Evolutionary conservation across 345 rosid genomes (phyloP).

Genomic region (Gynandropsis gynandra): DNA sequence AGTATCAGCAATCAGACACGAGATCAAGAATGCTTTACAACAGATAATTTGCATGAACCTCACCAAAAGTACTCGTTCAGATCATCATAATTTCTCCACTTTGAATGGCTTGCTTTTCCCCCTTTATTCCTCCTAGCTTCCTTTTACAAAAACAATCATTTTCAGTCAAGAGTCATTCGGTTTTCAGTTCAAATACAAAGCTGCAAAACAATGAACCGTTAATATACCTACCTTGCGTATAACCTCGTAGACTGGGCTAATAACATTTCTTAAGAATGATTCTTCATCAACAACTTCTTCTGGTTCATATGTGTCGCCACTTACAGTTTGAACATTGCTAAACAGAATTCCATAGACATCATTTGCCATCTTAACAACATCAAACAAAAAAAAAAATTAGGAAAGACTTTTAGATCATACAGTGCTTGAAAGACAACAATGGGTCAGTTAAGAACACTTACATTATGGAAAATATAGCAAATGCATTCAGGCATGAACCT

Average conservation of each 20-base stretch:
- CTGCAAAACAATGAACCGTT: neutral
- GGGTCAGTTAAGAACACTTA: constrained; percentile 52
- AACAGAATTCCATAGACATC: constrained; percentile 48
- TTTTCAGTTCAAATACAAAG: constrained; percentile 2
- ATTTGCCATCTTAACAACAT: constrained; percentile 61
- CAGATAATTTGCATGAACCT: constrained; percentile 21
- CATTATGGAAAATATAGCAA: constrained; percentile 90
- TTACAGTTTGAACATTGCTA: constrained; percentile 47
- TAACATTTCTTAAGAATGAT: constrained; percentile 62
- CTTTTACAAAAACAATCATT: constrained; percentile 39
- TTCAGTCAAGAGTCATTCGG: constrained; percentile 15
- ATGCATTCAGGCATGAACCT: constrained; percentile 98
- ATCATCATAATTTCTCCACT: constrained; percentile 97
- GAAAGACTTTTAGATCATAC: constrained; percentile 7
- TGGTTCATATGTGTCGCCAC: constrained; percentile 41
- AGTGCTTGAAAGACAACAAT: constrained; percentile 13
- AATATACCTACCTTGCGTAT: constrained; percentile 47
- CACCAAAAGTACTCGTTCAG: constrained; percentile 96
- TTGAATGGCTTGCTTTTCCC: constrained; percentile 90
- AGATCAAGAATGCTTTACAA: constrained; percentile 1
- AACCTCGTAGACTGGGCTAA: constrained; percentile 73
- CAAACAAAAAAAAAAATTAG: neutral
- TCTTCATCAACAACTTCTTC: constrained; percentile 60
- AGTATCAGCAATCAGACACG: constrained; percentile 10
- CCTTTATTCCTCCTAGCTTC: constrained; percentile 71